Base-by-base conservation (phyloP, 176 grass and related monocot species). In the Eremochloa ophiuroides region DNA sequence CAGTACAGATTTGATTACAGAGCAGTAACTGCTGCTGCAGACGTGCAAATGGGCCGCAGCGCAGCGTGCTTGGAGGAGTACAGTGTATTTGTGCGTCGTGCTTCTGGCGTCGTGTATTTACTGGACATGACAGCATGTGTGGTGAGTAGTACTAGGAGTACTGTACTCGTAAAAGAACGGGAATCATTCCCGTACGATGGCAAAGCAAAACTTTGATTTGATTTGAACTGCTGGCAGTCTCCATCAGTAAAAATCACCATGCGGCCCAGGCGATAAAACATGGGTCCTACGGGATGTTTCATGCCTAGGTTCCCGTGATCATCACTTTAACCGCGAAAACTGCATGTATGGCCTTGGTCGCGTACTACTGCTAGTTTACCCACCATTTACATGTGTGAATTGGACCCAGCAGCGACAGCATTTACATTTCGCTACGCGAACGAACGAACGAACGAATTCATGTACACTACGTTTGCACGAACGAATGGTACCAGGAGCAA, bases 121-220 rank as follows among this genome's bases (percentile, higher is more conserved):
- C 77, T 7, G 37, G 77, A 0, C 28, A 11, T 15, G 85, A 39
- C 22, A 62, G 23, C 5, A 22, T 20, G 33, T 80, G 76, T 27
- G 40, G 53, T 66, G 29, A 11, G 42, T 38, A 38, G 0, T 7
- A 3, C 11, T 46, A 48, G 44, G 0, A 47, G 20, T 53, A 9
- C 50, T 53, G 42, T 56, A 50, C 47, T 18, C 6, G 61, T 17
- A 15, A 63, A 85, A 80, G 71, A 25, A 18, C 10, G 22, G 17
- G 62, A 33, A 75, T 74, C 18, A 50, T 61, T 62, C 31, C 87
- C 81, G 62, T 84, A 55, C 62, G 18, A 68, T 26, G 18, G 7
- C 82, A 80, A 75, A 70, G 71, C 76, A 20, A 22, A 55, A 22
- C 70, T 71, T 55, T 85, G 7, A 25, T 48, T 60, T 25, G 40